Conservation (phyloP, 129 eudicot genomes). For the Helianthus annuus region HanXRQr2.0-SUNRISE NC_035442.2:168534109-168534608, state of each 20-base stretch:
- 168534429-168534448: constrained; percentile 64
- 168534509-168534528: constrained; percentile 44
- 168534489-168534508: constrained; percentile 80
- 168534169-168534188: background rate
- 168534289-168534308: constrained; percentile 80
- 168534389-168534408: constrained; percentile 37
- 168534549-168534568: constrained; percentile 66
- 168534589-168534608: constrained; percentile 79
- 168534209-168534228: background rate
- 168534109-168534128: too few species aligned
- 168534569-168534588: constrained; percentile 22
- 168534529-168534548: constrained; percentile 49
- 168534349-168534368: constrained; percentile 54
- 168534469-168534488: constrained; percentile 64
- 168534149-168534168: background rate
- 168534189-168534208: background rate
- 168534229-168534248: constrained; percentile 53
- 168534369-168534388: constrained; percentile 63
- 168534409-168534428: constrained; percentile 60
- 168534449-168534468: constrained; percentile 72
- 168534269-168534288: constrained; percentile 70
- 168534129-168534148: too few species aligned
- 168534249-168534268: constrained; percentile 53
- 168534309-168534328: constrained; percentile 55
- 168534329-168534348: constrained; percentile 59